Conservation (phyloP, 768 basidiomycete genomes). For the Multifurca ochricompacta region DNA sequence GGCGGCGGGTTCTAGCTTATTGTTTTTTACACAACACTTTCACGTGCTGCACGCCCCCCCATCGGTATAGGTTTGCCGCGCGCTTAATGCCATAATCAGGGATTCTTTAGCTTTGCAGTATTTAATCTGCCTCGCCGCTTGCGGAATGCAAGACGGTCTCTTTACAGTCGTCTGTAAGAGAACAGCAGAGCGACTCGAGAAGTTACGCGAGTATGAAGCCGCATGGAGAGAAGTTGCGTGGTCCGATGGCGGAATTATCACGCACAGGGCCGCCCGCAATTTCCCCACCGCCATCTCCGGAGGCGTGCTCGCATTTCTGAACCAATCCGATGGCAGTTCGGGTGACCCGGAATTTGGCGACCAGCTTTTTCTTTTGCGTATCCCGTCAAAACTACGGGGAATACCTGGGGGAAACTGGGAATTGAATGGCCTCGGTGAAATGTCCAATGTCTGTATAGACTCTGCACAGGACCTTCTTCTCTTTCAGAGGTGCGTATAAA, state of each 20-base stretch:
- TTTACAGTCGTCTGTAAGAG: neutral
- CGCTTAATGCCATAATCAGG: constrained; percentile 3
- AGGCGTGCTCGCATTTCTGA: constrained; percentile 13
- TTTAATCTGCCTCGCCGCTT: constrained; percentile 5
- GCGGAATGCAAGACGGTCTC: constrained; percentile 11
- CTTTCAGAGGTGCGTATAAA: constrained; percentile 5
- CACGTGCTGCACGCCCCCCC: neutral
- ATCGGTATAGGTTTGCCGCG: constrained; percentile 6
- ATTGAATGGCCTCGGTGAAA: constrained; percentile 12
- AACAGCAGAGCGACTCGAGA: constrained; percentile 4
- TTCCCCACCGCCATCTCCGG: constrained; percentile 12
- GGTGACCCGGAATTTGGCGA: neutral
- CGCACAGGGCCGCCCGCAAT: neutral
- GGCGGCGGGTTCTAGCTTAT: neutral
- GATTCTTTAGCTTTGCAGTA: constrained; percentile 11
- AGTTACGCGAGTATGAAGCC: constrained; percentile 9
- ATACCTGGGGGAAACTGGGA: constrained; percentile 13
- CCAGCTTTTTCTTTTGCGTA: constrained; percentile 1
- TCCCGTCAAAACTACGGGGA: constrained; percentile 11
- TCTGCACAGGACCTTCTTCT: constrained; percentile 14
- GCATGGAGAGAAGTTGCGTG: constrained; percentile 15
- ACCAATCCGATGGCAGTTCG: neutral
- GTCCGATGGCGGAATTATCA: constrained; percentile 7
- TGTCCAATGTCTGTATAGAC: constrained; percentile 9
- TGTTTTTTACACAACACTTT: neutral